Evolutionary conservation across 305 asterid genomes (phyloP).

Genomic region (Rubia occidens): DNA sequence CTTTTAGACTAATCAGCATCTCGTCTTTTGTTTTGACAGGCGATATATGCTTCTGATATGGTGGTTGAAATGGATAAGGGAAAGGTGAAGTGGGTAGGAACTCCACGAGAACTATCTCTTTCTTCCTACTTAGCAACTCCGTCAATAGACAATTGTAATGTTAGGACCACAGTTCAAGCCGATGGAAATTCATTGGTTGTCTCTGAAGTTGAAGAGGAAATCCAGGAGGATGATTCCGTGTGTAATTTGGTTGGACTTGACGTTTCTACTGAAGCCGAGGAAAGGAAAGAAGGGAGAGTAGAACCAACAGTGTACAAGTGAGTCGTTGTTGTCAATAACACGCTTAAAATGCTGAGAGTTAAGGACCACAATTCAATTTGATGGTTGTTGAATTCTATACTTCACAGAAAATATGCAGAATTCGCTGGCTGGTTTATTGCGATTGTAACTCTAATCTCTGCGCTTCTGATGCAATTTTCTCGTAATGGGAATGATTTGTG

Average conservation of each 20-base stretch:
- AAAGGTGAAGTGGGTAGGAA: slow-evolving; percentile 62
- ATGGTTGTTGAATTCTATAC: slow-evolving; percentile 14
- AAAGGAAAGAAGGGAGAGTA: slow-evolving; percentile 84
- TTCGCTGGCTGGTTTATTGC: slow-evolving; percentile 75
- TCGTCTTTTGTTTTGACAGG: slow-evolving; percentile 34
- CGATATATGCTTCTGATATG: slow-evolving; percentile 63
- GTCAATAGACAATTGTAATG: slow-evolving; percentile 38
- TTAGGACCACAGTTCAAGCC: slow-evolving; percentile 31
- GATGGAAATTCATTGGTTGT: slow-evolving; percentile 23
- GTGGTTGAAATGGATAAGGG: slow-evolving; percentile 85
- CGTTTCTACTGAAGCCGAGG: slow-evolving; percentile 50
- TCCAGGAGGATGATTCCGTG: slow-evolving; percentile 34
- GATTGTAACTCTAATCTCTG: slow-evolving; percentile 54
- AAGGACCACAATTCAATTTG: slow-evolving; percentile 1
- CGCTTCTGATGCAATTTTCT: slow-evolving; percentile 92
- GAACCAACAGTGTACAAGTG: slow-evolving; percentile 76
- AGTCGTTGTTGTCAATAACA: slow-evolving; percentile 20
- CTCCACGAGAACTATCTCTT: slow-evolving; percentile 46
- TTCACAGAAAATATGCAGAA: slow-evolving; percentile 77
- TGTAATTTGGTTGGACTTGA: slow-evolving; percentile 35
- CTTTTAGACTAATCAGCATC: background rate
- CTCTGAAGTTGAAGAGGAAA: slow-evolving; percentile 21
- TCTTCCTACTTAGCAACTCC: slow-evolving; percentile 46
- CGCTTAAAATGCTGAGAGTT: background rate
- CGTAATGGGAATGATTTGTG: slow-evolving; percentile 96